These are phyloP conservation scores for Salvia hispanica DNA, from an alignment of 257 asterid species.

Conservation along the genomic window DNA sequence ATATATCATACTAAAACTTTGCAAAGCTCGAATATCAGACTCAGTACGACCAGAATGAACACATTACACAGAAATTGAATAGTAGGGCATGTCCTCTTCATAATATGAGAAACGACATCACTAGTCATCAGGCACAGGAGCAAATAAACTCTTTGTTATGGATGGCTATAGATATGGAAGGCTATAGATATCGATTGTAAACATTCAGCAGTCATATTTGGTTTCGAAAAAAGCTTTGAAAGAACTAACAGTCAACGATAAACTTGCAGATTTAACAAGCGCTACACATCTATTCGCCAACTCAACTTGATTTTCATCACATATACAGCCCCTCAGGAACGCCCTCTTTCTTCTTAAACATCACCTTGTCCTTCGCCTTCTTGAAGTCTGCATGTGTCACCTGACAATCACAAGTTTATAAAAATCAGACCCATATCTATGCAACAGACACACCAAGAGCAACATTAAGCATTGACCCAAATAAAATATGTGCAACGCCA, in stretches of 20 bases:
- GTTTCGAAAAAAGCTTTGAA: constrained; percentile 5
- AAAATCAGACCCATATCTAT: neutral
- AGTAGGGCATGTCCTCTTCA: too few relatives aligned
- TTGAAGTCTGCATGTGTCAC: constrained; percentile 62
- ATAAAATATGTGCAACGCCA: neutral
- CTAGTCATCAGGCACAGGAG: too few relatives aligned
- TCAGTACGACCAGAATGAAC: too few relatives aligned
- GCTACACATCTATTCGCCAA: constrained; percentile 3
- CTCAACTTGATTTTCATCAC: constrained; percentile 37
- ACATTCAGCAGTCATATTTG: constrained; percentile 2
- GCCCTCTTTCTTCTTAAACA: constrained; percentile 73
- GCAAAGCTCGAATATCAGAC: too few relatives aligned
- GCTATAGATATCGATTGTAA: neutral
- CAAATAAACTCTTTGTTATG: neutral
- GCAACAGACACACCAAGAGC: neutral
- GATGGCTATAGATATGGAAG: neutral
- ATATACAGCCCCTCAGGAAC: constrained; percentile 67
- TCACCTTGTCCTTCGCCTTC: constrained; percentile 69
- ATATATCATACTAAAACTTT: too few relatives aligned
- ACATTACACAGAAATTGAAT: too few relatives aligned
- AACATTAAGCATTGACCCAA: neutral
- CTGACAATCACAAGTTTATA: constrained; percentile 27
- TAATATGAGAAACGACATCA: too few relatives aligned
- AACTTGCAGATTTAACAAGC: constrained; percentile 13
- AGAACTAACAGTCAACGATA: neutral